Conservation (phyloP, 1,139 yeast genomes). For the Taiozyma sp. region DNA sequence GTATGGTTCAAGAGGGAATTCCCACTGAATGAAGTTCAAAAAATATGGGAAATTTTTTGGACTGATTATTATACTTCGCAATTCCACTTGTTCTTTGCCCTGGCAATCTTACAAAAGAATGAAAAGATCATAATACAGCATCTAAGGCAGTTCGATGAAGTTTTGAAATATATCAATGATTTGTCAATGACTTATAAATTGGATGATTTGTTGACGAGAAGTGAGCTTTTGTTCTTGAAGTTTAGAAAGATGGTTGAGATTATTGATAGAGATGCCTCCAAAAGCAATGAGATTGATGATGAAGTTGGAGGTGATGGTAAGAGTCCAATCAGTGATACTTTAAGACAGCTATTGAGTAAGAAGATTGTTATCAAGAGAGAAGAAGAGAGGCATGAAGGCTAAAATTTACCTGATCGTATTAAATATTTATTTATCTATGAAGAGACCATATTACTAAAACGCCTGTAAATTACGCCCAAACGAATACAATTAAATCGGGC, state of each 20-base stretch:
- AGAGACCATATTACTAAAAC: no score
- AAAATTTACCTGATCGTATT: neutral
- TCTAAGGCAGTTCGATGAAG: slow-evolving; percentile 79
- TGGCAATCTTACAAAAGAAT: slow-evolving; percentile 84
- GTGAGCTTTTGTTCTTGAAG: slow-evolving; percentile 76
- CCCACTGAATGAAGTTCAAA: slow-evolving; percentile 69
- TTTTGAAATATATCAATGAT: slow-evolving; percentile 89
- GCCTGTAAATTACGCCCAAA: no score
- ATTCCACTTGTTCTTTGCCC: slow-evolving; percentile 80
- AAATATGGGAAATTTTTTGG: slow-evolving; percentile 89
- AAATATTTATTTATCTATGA: no score
- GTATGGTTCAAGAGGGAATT: slow-evolving; percentile 97
- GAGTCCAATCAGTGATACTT: slow-evolving; percentile 42
- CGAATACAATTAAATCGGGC: no score
- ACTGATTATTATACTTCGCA: slow-evolving; percentile 85
- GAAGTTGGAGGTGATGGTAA: slow-evolving; percentile 14
- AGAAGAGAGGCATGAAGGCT: slow-evolving; percentile 16
- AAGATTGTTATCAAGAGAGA: slow-evolving; percentile 66
- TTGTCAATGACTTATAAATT: slow-evolving; percentile 71
- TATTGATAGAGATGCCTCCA: slow-evolving; percentile 53
- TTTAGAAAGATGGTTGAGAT: slow-evolving; percentile 77
- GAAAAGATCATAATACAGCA: slow-evolving; percentile 75
- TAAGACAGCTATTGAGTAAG: slow-evolving; percentile 55
- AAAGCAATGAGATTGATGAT: neutral
- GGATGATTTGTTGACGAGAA: slow-evolving; percentile 69